Evolutionary conservation across 768 basidiomycete species (phyloP), one percentile per base, ranked within the genome.

Genomic region (Rhodotorula paludigena): DNA sequence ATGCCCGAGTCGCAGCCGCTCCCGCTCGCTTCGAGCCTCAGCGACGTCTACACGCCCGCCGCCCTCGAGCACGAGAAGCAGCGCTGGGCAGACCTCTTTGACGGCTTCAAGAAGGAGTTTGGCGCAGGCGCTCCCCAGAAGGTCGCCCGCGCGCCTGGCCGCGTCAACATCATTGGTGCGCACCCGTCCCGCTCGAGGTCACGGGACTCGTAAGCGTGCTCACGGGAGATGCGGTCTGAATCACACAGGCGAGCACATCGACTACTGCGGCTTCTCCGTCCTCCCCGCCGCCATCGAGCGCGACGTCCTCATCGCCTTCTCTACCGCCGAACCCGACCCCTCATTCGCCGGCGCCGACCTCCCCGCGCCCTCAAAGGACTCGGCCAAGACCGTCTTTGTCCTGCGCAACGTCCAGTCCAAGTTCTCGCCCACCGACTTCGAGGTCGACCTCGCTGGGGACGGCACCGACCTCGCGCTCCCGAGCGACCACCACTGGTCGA

Each of bases 251-350:
- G 61, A 67, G 61, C 72, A 73, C 58, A 70, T 73, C 56, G 72
- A 73, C 63, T 73, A 73, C 57, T 64, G 62, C 44, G 72, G 72
- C 39, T 73, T 73, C 51, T 62, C 56, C 12, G 75, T 76, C 35
- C 55, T 76, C 28, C 76, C 76, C n/a, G 66, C 73, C 36, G 76
- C 76, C 18, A 75, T 76, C 52, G 74, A 75, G 48, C 69, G 72
- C 18, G 74, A 75, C 58, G 71, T 75, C 39, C 49, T 76, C 9
- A 54, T 74, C 49, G 76, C 74, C 28, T 72, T 67, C 51, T 67
- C 62, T 1, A 62, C 60, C 38, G 53, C 59, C 12, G 21, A 28
- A 2, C 39, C 64, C 14, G 5, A 38, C 12, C 3, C 57, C 6
- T 54, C 67, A 1, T 44, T 47, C 33, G 25, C 9, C 30, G 30